Percentiles rank a stretch among this genome's conserved stretches.
Conservation (phyloP, 164 flowering plant genomes). For the Magnolia kwangsiensis region DNA sequence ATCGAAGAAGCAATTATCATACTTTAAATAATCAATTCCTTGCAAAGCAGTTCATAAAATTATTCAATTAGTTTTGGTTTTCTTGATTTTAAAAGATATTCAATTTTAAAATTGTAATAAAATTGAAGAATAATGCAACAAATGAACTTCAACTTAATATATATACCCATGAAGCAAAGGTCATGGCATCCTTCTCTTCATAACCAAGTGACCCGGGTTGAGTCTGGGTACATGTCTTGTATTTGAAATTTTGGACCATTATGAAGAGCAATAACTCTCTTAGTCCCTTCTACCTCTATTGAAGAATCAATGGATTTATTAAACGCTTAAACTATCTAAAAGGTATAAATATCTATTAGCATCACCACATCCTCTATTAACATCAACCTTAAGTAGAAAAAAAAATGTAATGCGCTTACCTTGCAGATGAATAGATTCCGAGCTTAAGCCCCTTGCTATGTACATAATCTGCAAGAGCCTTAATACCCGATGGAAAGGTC, state of each 20-base stretch:
- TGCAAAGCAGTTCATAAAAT: slow-evolving; percentile 5
- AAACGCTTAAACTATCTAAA: no score
- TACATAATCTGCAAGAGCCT: slow-evolving; percentile 59
- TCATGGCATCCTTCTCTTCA: slow-evolving; percentile 63
- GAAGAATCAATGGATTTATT: slow-evolving; percentile 14
- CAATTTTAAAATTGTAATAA: no score
- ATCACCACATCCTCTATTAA: no score
- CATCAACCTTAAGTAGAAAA: not conserved
- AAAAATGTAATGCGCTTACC: slow-evolving; percentile 25
- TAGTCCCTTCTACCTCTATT: slow-evolving; percentile 17
- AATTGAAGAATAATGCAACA: not conserved
- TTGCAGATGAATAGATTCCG: slow-evolving; percentile 71
- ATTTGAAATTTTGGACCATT: slow-evolving; percentile 16
- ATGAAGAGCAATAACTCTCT: no score
- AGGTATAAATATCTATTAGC: not conserved
- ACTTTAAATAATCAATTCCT: slow-evolving; percentile 61
- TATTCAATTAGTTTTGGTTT: not conserved
- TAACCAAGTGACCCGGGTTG: slow-evolving; percentile 70
- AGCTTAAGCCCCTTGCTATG: slow-evolving; percentile 63
- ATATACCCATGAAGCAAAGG: slow-evolving; percentile 64
- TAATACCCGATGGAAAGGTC: slow-evolving; percentile 62
- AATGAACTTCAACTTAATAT: not conserved
- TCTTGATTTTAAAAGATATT: no score
- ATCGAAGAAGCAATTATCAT: slow-evolving; percentile 44
- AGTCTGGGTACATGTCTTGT: slow-evolving; percentile 42